Evolutionary conservation across 805 yeast species (phyloP), one percentile per base, ranked within the genome.

Genomic region (Starmerella gropengiesseri): DNA sequence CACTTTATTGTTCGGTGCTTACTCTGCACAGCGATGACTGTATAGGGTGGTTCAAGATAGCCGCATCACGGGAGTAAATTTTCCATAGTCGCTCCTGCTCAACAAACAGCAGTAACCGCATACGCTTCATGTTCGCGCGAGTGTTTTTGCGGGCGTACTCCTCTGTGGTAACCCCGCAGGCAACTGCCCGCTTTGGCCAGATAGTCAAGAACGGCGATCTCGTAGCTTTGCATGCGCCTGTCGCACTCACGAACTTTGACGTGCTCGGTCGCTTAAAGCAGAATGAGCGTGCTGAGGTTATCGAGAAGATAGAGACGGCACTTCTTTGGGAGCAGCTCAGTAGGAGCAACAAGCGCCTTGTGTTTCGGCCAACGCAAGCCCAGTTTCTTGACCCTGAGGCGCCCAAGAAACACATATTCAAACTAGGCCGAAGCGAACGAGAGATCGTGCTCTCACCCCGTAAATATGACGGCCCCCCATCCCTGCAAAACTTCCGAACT

Each of bases 281-380:
- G 37, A 8, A 19, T 28, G 41, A 34, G 20, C 50, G 54, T 7
- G 22, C 28, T 4, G 29, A 25, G 5, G 44, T 30, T 8, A 18
- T 49, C 30, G 40, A 47, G 16, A 49, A 49, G 28, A 39, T 50
- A 8, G 44, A 48, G 30, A 31, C 37, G 11, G 26, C 49, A n/a
- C 33, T 54, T 17, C 43, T 54, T 31, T 43, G 39, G 40, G 52
- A 41, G 37, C 45, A 47, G 31, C 49, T 54, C 7, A 51, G 46
- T 29, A 37, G 51, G 16, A 29, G 32, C 8, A 39, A 50, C 23
- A 45, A 49, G 23, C 35, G 45, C 14, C 47, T 54, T 17, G 56
- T 55, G 13, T 59, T 56, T 44, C 44, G 58, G 23, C 59, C 59
- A 3, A 41, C 52, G 22, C 43, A 47, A 18, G 48, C 52, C 7